phyloP scores from a whole-genome alignment of 2,329 filamentous ascomycete species.

The Exophiala lecanii-corni region DNA sequence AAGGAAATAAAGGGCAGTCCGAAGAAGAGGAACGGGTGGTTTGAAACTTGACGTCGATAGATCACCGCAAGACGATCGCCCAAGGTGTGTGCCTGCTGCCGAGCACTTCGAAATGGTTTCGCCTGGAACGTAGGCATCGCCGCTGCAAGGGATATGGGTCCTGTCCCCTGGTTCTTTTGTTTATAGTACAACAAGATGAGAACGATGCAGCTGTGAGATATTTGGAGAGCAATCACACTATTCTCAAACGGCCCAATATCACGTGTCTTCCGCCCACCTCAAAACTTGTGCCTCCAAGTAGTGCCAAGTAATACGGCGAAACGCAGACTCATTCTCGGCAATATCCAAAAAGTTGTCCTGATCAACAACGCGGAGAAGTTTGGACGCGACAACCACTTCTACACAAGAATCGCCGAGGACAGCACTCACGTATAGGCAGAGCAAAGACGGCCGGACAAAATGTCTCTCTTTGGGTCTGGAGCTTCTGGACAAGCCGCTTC shows the following conservation, averaged over 20 bases:
- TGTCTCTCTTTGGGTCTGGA: conserved; percentile 24
- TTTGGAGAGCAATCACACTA: too few species aligned
- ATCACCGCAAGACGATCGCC: conserved; percentile 58
- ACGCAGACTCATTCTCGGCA: neutral
- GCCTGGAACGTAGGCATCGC: conserved; percentile 60
- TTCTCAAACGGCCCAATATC: too few species aligned
- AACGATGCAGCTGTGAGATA: too few species aligned
- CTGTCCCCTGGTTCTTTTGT: too few species aligned
- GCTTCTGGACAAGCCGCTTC: conserved; percentile 12
- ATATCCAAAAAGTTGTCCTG: conserved; percentile 5
- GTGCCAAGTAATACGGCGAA: neutral
- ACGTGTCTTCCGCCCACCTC: too few species aligned
- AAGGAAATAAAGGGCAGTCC: conserved; percentile 87
- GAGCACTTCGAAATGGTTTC: conserved; percentile 60
- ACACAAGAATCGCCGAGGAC: neutral
- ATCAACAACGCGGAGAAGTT: conserved; percentile 4
- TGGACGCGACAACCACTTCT: too few species aligned
- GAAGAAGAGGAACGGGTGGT: conserved; percentile 85
- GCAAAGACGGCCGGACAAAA: conserved; percentile 5
- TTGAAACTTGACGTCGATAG: conserved; percentile 71
- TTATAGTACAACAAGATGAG: neutral
- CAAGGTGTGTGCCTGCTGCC: conserved; percentile 25
- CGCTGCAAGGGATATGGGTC: neutral
- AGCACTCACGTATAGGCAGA: neutral
- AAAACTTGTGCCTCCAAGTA: too few species aligned